Evolutionary conservation across 202 grass and related monocot genomes (phyloP), one percentile per base, ranked within the genome.

Genomic region (Setaria viridis): DNA sequence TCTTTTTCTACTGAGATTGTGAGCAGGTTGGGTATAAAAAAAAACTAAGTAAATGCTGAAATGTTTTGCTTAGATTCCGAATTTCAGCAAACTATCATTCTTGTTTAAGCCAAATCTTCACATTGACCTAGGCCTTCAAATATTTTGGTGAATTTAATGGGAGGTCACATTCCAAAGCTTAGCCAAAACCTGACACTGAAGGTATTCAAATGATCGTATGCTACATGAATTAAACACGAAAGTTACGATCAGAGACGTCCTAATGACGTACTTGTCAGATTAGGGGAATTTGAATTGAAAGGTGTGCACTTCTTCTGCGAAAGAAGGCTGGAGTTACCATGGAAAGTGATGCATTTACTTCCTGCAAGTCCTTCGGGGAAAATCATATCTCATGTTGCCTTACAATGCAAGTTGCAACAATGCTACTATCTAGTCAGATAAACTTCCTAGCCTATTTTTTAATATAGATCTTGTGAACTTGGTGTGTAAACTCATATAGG

Each of bases 371-470:
- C 70, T 50, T 15, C 0, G 0, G 5, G 46, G 3, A 50, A 56
- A 72, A 30, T 33, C 15, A 74, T 55, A 35, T 37, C 76, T 53
- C 76, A 35, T 80, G 30, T 80, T 51, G 1, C 46, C 10, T 80
- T 51, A 7, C 16, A 21, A 67, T 51, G 7, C 30, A 21, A 39
- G 30, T 67, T 67, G 45, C 13, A 67, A 80, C 9, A 4, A 79
- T 35, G 19, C 11, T 49, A 2, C 12, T 45, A 37, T 12, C 4
- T 12, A 29, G n/a, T 54, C 34, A 80, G 35, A 39, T 55, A 42
- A 77, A 16, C 34, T 41, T 21, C 46, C 11, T 15, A 34, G 4
- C 29, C 13, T 64, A 6, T 67, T 68, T 6, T 16, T 6, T 6
- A 65, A 65, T 65, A 30, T 9, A 66, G 3, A 53, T 19, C 32